Percentiles rank a stretch among this genome's conserved stretches.
Evolutionary conservation across 768 basidiomycete genomes (phyloP).

Genomic region (Auricularia cornea): DNA sequence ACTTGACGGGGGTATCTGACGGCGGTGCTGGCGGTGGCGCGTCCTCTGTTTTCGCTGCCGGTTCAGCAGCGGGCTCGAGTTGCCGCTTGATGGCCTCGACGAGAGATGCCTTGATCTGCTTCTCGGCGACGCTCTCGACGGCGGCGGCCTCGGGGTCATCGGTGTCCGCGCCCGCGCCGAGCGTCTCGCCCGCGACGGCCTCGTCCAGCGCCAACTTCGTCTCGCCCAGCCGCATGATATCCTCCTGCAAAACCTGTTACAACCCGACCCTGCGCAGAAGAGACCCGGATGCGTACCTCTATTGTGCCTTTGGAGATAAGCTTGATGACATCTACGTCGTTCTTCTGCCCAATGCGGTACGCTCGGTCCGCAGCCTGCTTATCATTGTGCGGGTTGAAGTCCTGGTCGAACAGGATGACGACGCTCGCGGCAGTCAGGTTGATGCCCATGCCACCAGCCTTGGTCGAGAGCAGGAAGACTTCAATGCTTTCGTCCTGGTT

Average conservation of each 20-base stretch:
- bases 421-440: conserved; percentile 94
- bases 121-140: conserved; percentile 59
- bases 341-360: conserved; percentile 93
- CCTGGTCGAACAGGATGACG: conserved; percentile 97
- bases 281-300: conserved; percentile 34
- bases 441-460: conserved; percentile 94
- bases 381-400: conserved; percentile 98
- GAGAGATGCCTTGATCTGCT: conserved; percentile 77
- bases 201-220: conserved; percentile 90
- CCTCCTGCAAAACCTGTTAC: conserved; percentile 44
- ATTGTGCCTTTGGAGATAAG: conserved; percentile 87
- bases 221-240: conserved; percentile 82
- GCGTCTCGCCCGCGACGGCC: conserved; percentile 70
- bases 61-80: not conserved
- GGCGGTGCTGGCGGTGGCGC: not conserved
- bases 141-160: conserved; percentile 44
- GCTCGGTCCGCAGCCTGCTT: conserved; percentile 96
- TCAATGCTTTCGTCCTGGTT: conserved; percentile 79
- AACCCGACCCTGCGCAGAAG: not conserved
- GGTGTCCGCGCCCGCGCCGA: not conserved
- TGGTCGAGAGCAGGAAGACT: conserved; percentile 86
- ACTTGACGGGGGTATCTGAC: not conserved
- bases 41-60: not conserved
- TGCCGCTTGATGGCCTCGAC: conserved; percentile 31
- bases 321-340: conserved; percentile 90